These are phyloP conservation scores for Aegilops sharonensis DNA, from an alignment of 176 grass and related monocot genomes.

Conservation along the genomic window DNA sequence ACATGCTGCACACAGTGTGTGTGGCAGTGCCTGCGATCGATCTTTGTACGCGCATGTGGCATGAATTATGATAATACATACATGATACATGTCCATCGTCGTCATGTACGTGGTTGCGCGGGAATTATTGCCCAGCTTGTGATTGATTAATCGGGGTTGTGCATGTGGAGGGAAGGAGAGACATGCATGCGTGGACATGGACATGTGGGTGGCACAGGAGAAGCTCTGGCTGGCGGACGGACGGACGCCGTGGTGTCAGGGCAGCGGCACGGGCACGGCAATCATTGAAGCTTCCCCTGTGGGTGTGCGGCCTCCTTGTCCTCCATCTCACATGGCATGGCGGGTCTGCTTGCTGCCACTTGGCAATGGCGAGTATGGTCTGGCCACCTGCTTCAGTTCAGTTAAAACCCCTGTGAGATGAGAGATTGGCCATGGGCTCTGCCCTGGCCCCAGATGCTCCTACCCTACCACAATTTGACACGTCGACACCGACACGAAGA, in stretches of 20 bases:
- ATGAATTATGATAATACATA: too few relatives aligned
- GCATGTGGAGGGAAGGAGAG: neutral
- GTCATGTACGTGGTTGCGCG: neutral
- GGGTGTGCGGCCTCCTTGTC: neutral
- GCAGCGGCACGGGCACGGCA: neutral
- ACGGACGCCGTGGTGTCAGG: neutral
- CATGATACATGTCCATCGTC: too few relatives aligned
- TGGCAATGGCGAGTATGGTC: neutral
- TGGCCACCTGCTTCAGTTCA: neutral
- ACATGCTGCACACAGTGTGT: neutral
- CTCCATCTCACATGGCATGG: constrained; percentile 5
- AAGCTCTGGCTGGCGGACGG: neutral
- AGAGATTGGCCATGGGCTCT: neutral
- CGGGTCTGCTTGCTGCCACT: neutral
- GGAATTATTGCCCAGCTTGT: neutral
- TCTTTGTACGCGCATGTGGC: neutral
- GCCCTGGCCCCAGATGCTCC: neutral
- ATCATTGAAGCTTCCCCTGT: constrained; percentile 11
- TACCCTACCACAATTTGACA: neutral
- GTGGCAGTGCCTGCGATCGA: neutral
- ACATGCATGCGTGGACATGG: neutral
- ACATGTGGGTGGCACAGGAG: neutral
- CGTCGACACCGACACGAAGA: too few relatives aligned
- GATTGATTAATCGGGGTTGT: neutral
- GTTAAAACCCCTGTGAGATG: neutral